These are phyloP conservation scores for Claviceps fusiformis DNA, from an alignment of 2,329 filamentous ascomycete genomes.

Conservation along the genomic window DNA sequence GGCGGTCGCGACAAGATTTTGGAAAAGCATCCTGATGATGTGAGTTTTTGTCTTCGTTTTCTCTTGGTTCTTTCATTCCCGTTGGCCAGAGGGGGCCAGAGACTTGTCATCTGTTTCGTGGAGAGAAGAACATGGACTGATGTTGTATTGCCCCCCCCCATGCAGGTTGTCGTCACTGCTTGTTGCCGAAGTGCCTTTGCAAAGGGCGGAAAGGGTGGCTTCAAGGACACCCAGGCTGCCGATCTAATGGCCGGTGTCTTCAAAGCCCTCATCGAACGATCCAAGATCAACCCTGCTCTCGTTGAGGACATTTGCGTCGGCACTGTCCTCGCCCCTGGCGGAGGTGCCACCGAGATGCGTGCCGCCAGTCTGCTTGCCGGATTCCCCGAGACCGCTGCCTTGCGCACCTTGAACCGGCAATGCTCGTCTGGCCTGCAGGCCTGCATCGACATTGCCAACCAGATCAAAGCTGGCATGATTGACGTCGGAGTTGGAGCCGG, in stretches of 20 bases:
- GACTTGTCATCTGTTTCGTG: no score
- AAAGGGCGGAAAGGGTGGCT: slow-evolving; percentile 81
- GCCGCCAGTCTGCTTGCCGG: slow-evolving; percentile 83
- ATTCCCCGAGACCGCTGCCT: slow-evolving; percentile 73
- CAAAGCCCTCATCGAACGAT: slow-evolving; percentile 68
- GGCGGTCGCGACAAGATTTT: slow-evolving; percentile 42
- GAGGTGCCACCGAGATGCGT: slow-evolving; percentile 92
- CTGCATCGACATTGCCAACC: slow-evolving; percentile 86
- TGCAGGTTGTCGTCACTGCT: slow-evolving; percentile 77
- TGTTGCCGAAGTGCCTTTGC: slow-evolving; percentile 86
- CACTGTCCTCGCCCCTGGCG: slow-evolving; percentile 80
- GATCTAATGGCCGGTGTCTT: slow-evolving; percentile 79
- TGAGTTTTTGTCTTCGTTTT: slow-evolving; percentile 18
- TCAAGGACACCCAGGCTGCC: slow-evolving; percentile 85
- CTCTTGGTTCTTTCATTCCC: not conserved
- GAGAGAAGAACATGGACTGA: slow-evolving; percentile 10
- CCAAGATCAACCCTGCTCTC: slow-evolving; percentile 71
- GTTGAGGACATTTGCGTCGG: slow-evolving; percentile 92
- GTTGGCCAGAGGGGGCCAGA: no score
- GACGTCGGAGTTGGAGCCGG: slow-evolving; percentile 88
- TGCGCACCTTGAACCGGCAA: slow-evolving; percentile 82
- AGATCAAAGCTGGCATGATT: slow-evolving; percentile 84
- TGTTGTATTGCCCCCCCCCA: slow-evolving; percentile 2
- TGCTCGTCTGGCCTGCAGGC: slow-evolving; percentile 90
- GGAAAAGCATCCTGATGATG: slow-evolving; percentile 55